These are phyloP conservation scores for Lasiosphaeris hirsuta DNA, from an alignment of 495 filamentous ascomycete species.

Conservation along the genomic window DNA sequence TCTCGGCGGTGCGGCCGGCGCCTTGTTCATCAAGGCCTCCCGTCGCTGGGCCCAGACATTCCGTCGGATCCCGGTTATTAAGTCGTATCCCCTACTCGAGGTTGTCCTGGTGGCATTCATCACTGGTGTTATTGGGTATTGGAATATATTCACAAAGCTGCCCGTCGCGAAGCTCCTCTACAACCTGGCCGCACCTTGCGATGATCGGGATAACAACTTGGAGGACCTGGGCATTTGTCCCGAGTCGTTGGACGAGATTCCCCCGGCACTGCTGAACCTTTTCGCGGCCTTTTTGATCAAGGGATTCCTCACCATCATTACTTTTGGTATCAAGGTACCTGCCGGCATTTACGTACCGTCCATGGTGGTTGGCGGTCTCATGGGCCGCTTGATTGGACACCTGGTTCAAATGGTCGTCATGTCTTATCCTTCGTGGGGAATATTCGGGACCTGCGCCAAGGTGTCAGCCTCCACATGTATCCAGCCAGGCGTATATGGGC, in stretches of 20 bases:
- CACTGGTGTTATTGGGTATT: slow-evolving; percentile 83
- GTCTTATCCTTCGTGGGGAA: slow-evolving; percentile 62
- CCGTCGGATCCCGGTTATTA: slow-evolving; percentile 75
- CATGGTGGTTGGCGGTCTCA: slow-evolving; percentile 95
- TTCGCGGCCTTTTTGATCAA: slow-evolving; percentile 84
- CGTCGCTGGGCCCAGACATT: slow-evolving; percentile 85
- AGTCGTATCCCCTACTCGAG: slow-evolving; percentile 79
- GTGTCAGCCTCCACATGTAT: slow-evolving; percentile 76
- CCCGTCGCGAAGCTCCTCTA: slow-evolving; percentile 87
- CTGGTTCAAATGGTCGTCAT: slow-evolving; percentile 78
- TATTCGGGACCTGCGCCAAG: slow-evolving; percentile 72
- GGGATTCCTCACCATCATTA: slow-evolving; percentile 78
- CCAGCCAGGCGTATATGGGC: slow-evolving; percentile 90
- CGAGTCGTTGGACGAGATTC: slow-evolving; percentile 65
- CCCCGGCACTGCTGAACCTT: slow-evolving; percentile 64
- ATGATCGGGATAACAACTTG: slow-evolving; percentile 47
- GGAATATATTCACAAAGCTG: slow-evolving; percentile 87
- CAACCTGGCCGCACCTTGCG: slow-evolving; percentile 84
- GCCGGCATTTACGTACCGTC: slow-evolving; percentile 96
- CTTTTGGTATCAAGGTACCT: slow-evolving; percentile 92
- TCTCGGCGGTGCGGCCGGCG: slow-evolving; percentile 78
- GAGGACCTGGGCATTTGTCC: slow-evolving; percentile 78
- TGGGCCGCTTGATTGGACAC: slow-evolving; percentile 87
- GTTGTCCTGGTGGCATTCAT: slow-evolving; percentile 82
- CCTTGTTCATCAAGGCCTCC: slow-evolving; percentile 95